Base-by-base conservation (phyloP, 768 basidiomycete species). In the Obba rivulosa region DNA sequence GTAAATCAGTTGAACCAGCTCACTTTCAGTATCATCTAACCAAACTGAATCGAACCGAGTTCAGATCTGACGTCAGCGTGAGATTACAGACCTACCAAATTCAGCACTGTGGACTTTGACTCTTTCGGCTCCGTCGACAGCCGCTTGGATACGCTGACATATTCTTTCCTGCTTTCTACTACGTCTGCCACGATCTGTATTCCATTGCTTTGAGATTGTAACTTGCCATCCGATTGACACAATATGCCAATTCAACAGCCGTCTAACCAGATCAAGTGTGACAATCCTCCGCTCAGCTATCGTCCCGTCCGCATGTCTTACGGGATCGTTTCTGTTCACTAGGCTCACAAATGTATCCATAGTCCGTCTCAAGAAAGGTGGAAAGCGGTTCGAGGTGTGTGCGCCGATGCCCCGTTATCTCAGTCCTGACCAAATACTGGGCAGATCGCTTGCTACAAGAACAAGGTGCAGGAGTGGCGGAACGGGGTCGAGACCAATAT, bases 391-490 rank as follows among this genome's bases (percentile, higher is more conserved):
- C 64, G 96, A 99, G 77, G 94, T 92, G 57, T n/a, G 70, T 63
- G 10, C 18, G 8, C 28, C 24, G 17, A 18, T 8, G 20, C 14
- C 14, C 4, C 10, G 24, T 16, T 13, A 18, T 35, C n/a, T 17
- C n/a, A 16, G 2, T 17, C 20, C 34, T 20, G 16, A 34, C 43
- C 34, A 18, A 28, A 18, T 22, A 41, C 42, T 39, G 8, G 13
- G 20, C 54, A 87, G 95, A 88, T 99, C 59, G 95, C 96, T 34
- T 96, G 93, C 68, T 99, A 98, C 74, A 95, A 97, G 75, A 99
- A 99, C 69, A 97, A 97, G 69, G 96, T 99, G 22, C 91, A 94
- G 58, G 94, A 96, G 65, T 99, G 85, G 81, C 74, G 96, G 50
- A 91, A 79, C 49, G 93, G 93, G 52, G 87, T 95, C 22, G 94